Percentiles rank a stretch among this genome's conserved stretches.
phyloP scores from a whole-genome alignment of 2,329 filamentous ascomycete genomes.

The Diaporthe batatas region DNA sequence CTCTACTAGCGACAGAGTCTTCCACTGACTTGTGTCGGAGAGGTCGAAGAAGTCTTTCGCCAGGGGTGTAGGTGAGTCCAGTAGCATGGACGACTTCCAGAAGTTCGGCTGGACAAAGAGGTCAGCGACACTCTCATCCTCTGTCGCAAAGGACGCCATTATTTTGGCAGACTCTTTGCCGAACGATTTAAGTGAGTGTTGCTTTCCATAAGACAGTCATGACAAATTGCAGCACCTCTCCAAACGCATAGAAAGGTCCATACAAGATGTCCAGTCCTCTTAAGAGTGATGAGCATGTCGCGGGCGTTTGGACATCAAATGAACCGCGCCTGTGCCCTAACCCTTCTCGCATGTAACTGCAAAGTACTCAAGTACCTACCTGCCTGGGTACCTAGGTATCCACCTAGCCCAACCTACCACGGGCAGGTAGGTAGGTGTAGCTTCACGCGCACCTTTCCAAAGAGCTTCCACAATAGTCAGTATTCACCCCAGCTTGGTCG shows the following conservation, averaged over 20 bases:
- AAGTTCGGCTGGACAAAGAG: slow-evolving; percentile 75
- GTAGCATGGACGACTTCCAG: slow-evolving; percentile 67
- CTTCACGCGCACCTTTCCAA: background rate
- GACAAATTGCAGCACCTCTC: background rate
- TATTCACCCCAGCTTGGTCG: background rate
- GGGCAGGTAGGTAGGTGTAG: too few species aligned
- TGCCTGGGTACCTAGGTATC: too few species aligned
- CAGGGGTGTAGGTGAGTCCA: slow-evolving; percentile 50
- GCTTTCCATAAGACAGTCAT: background rate
- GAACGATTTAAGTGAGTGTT: background rate
- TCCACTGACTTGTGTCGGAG: slow-evolving; percentile 51
- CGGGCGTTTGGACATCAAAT: background rate
- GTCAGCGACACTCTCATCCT: slow-evolving; percentile 61
- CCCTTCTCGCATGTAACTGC: slow-evolving; percentile 7
- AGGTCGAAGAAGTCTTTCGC: slow-evolving; percentile 59
- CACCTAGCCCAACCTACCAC: background rate
- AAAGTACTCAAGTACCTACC: background rate
- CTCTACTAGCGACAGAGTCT: background rate
- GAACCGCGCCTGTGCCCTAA: slow-evolving; percentile 3
- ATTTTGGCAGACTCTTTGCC: background rate
- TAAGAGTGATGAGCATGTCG: background rate
- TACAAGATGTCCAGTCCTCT: background rate
- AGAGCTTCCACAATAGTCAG: background rate
- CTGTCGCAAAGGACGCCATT: slow-evolving; percentile 50
- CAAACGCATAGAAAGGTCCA: background rate